Percentiles rank a stretch among this genome's conserved stretches.
phyloP scores from a whole-genome alignment of 306 rosid genomes.

The Boehmeria nivea region DNA sequence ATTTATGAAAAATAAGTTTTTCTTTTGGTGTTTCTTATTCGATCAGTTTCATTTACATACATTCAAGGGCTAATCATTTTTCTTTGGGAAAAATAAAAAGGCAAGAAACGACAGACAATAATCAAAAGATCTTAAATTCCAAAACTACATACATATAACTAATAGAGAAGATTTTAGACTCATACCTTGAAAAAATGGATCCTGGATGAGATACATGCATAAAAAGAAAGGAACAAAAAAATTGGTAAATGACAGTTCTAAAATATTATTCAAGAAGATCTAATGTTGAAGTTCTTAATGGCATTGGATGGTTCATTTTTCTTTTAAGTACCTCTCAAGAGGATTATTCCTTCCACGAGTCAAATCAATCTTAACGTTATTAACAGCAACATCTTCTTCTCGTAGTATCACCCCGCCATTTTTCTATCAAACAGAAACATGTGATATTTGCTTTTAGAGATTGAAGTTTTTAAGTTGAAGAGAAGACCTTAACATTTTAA shows the following conservation, averaged over 20 bases:
- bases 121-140: too few species aligned
- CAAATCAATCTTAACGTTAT: constrained; percentile 86
- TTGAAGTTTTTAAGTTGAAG: constrained; percentile 5
- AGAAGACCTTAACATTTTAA: constrained; percentile 2
- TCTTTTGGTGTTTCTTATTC: not conserved
- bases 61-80: too few species aligned
- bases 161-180: not conserved
- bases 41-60: too few species aligned
- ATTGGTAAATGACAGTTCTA: not conserved
- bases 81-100: not conserved
- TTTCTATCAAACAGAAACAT: constrained; percentile 40
- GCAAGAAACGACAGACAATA: too few species aligned
- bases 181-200: constrained; percentile 86
- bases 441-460: constrained; percentile 7
- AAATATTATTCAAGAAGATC: constrained; percentile 9
- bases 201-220: constrained; percentile 53
- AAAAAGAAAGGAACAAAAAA: constrained; percentile 15
- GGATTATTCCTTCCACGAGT: constrained; percentile 87
- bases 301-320: constrained; percentile 13
- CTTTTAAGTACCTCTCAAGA: constrained; percentile 55
- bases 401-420: constrained; percentile 69
- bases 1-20: not conserved
- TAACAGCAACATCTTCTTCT: constrained; percentile 79
- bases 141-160: not conserved
- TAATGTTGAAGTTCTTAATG: not conserved